Percentiles rank a stretch among this genome's conserved stretches.
Evolutionary conservation across 73 alveolate species (phyloP).

Genomic region (Paramecium caudatum): DNA sequence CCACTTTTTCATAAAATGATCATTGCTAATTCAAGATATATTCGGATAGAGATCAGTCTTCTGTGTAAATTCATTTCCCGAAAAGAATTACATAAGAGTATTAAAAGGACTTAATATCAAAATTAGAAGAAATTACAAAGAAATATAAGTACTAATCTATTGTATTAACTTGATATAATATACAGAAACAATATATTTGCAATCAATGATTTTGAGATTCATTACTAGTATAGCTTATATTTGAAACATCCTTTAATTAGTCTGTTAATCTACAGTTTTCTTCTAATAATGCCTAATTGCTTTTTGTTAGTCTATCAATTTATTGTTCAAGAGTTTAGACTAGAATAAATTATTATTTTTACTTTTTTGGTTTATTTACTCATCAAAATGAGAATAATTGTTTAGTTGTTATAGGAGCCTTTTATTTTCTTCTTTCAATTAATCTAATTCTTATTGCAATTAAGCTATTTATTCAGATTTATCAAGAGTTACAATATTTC

Average conservation of each 20-base stretch:
- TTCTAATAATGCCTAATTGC: constrained; percentile 19
- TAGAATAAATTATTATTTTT: neutral
- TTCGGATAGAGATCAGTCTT: neutral
- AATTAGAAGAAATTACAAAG: constrained; percentile 7
- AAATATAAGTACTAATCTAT: neutral
- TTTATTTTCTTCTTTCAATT: neutral
- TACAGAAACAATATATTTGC: too few relatives aligned
- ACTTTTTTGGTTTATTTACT: too few relatives aligned
- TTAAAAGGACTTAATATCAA: neutral
- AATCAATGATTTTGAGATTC: constrained; percentile 38
- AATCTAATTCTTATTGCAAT: neutral
- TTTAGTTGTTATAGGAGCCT: too few relatives aligned
- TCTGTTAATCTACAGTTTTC: constrained; percentile 3
- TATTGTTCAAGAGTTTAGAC: neutral
- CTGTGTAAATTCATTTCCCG: neutral
- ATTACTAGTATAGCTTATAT: constrained; percentile 17
- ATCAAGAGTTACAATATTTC: neutral
- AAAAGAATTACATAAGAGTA: constrained; percentile 22
- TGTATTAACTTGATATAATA: too few relatives aligned
- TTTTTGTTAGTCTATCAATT: constrained; percentile 24
- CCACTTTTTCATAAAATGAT: neutral
- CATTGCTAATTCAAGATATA: constrained; percentile 11
- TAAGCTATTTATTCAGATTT: neutral
- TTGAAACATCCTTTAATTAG: neutral
- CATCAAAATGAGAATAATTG: too few relatives aligned